Percentiles rank a stretch among this genome's conserved stretches.
phyloP scores from a whole-genome alignment of 2,329 filamentous ascomycete genomes.

The Hypomyces perniciosus region DNA sequence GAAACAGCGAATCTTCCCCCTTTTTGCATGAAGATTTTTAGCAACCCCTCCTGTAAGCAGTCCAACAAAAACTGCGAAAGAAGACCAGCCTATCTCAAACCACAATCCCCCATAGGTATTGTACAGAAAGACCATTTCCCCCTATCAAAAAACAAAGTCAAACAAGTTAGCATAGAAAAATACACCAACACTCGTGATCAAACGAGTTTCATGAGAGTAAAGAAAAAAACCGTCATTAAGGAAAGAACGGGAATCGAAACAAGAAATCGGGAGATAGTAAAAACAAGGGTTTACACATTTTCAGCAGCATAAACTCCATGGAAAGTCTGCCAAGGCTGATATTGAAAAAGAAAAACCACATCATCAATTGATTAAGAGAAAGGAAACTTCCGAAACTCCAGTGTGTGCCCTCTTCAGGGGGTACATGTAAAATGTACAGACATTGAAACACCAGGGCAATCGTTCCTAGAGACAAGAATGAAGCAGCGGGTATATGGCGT shows the following conservation, averaged over 20 bases:
- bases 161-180: not conserved
- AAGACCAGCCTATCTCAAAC: not conserved
- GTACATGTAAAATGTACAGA: conserved; percentile 4
- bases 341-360: conserved; percentile 10
- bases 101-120: conserved; percentile 4
- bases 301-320: conserved; percentile 4
- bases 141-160: not conserved
- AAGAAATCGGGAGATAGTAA: conserved; percentile 6
- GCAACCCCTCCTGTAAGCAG: too few species aligned
- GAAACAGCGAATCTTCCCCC: not conserved
- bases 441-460: conserved; percentile 8
- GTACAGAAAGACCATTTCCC: conserved; percentile 2
- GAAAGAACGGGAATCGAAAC: conserved; percentile 15
- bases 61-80: not conserved
- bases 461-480: conserved; percentile 18
- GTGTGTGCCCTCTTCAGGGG: not conserved
- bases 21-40: not conserved
- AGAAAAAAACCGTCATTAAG: conserved; percentile 12
- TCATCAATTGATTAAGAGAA: not conserved
- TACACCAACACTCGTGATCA: conserved; percentile 5
- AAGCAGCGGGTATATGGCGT: conserved; percentile 28
- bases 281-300: conserved; percentile 12
- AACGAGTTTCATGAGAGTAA: not conserved
- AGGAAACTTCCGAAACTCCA: conserved; percentile 17
- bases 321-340: not conserved